Conservation (phyloP, 1,284 basidiomycete genomes). For the Melanopsichium pennsylvanicum region DNA sequence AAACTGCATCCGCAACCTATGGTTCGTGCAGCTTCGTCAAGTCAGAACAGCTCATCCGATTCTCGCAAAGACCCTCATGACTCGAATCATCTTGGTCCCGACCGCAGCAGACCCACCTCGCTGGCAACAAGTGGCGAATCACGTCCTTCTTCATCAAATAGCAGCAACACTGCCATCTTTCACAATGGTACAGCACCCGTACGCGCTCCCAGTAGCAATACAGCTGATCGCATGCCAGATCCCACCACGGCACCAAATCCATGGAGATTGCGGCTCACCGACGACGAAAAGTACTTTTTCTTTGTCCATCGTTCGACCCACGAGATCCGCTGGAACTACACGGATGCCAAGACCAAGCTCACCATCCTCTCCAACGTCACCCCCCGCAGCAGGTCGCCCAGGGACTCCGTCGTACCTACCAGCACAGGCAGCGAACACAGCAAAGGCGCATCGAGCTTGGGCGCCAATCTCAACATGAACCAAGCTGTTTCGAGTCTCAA, state of each 20-base stretch:
- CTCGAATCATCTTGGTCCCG: slow-evolving; percentile 79
- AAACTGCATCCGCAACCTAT: slow-evolving; percentile 14
- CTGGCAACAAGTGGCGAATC: slow-evolving; percentile 17
- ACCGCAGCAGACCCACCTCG: slow-evolving; percentile 19
- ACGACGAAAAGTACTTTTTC: slow-evolving; percentile 51
- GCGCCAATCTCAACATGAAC: slow-evolving; percentile 9
- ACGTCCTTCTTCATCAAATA: slow-evolving; percentile 26
- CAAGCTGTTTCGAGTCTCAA: slow-evolving; percentile 19
- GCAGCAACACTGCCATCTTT: slow-evolving; percentile 41
- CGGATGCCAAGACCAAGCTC: slow-evolving; percentile 43
- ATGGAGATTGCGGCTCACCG: slow-evolving; percentile 42
- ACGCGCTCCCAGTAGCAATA: slow-evolving; percentile 29
- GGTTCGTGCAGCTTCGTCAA: slow-evolving; percentile 17
- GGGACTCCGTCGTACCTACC: slow-evolving; percentile 1
- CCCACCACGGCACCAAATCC: slow-evolving; percentile 37
- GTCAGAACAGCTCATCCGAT: slow-evolving; percentile 20
- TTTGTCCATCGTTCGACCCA: slow-evolving; percentile 38
- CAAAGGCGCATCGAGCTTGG: slow-evolving; percentile 4
- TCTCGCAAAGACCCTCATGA: slow-evolving; percentile 22
- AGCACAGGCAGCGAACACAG: not conserved
- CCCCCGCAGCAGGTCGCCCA: slow-evolving; percentile 24
- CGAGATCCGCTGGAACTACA: slow-evolving; percentile 46
- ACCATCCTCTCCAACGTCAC: slow-evolving; percentile 38
- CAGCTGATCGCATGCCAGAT: slow-evolving; percentile 40
- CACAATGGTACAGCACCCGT: slow-evolving; percentile 25